Base-by-base conservation (phyloP, 176 grass and related monocot genomes). In the Zizania latifolia region DNA sequence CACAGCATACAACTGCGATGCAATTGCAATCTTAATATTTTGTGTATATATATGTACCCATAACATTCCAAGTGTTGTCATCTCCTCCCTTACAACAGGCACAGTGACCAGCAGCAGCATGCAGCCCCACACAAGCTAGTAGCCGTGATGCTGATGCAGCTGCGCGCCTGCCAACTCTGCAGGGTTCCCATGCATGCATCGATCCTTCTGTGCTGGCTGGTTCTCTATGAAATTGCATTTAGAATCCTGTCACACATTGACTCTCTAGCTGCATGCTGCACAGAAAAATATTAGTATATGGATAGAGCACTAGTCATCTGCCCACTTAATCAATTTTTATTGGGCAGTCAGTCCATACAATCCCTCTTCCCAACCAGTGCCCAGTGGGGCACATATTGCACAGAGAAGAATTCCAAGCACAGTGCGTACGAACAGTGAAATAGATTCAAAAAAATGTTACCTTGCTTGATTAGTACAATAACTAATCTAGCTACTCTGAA, bases 51-150 rank as follows among this genome's bases (percentile, higher is more conserved):
- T n/a, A n/a, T n/a, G 65, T 81, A 71, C 88, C 79, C 76, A 84
- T 86, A 89, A 91, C 85, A 94, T 95, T 91, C 92, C 79, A 62
- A 89, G 85, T 79, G 82, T 51, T 69, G 75, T 58, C 84, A 46
- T 62, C 67, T 79, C 79, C 27, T 11, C 32, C 53, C 46, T 58
- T 19, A 46, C 45, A 51, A 51, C 74, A 37, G 50, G 32, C 74
- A 75, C 73, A 72, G 58, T 33, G 32, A 8, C 32, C 60, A 36
- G 6, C n/a, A 23, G 50, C 8, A 54, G 44, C 72, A 71, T 23
- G 46, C 29, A 21, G 64, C 4, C 62, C 34, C 34, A n/a, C 35
- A 30, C 48, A 21, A 53, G 48, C 48, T 53, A 53, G 19, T 21
- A n/a, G 48, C 19, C n/a, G n/a, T 53, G 48, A 53, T 22, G 48